These are phyloP conservation scores for Trichoderma sp. DNA, from an alignment of 2,329 filamentous ascomycete genomes.

Conservation along the genomic window DNA sequence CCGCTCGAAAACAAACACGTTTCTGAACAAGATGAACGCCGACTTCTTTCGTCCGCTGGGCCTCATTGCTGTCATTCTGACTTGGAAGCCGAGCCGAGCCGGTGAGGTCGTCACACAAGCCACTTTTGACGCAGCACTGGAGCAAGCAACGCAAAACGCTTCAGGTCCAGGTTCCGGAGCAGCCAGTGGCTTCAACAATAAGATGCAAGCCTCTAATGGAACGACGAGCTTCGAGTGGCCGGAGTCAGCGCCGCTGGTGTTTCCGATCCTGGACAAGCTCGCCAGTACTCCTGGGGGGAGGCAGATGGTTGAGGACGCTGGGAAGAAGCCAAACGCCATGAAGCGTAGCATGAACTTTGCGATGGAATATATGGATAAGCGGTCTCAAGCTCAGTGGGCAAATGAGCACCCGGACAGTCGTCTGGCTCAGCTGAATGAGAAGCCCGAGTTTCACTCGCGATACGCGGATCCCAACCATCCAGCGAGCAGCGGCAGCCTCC, in stretches of 20 bases:
- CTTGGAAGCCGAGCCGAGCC: constrained; percentile 49
- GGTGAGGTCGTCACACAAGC: constrained; percentile 35
- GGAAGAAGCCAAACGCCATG: constrained; percentile 15
- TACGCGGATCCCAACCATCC: constrained; percentile 39
- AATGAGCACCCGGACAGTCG: constrained; percentile 31
- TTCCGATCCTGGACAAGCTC: constrained; percentile 46
- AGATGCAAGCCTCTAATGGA: constrained; percentile 44
- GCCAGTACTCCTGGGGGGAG: constrained; percentile 8
- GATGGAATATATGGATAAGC: constrained; percentile 34
- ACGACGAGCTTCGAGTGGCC: constrained; percentile 45
- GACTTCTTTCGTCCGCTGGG: constrained; percentile 60
- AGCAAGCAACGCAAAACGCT: constrained; percentile 28
- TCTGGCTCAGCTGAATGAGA: constrained; percentile 32
- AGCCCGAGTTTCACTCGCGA: constrained; percentile 35
- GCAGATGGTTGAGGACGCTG: constrained; percentile 11
- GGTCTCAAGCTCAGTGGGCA: constrained; percentile 34
- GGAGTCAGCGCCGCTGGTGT: constrained; percentile 52
- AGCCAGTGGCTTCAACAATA: constrained; percentile 24
- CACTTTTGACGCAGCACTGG: constrained; percentile 38
- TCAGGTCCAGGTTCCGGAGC: background rate
- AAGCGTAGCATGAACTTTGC: constrained; percentile 28
- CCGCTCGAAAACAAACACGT: constrained; percentile 52
- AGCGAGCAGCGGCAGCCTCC: constrained; percentile 35
- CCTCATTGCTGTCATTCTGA: constrained; percentile 54
- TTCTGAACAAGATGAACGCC: constrained; percentile 58